Evolutionary conservation across 2,329 filamentous ascomycete genomes (phyloP).

Genomic region (Neophaeococcomyces mojaviensis): DNA sequence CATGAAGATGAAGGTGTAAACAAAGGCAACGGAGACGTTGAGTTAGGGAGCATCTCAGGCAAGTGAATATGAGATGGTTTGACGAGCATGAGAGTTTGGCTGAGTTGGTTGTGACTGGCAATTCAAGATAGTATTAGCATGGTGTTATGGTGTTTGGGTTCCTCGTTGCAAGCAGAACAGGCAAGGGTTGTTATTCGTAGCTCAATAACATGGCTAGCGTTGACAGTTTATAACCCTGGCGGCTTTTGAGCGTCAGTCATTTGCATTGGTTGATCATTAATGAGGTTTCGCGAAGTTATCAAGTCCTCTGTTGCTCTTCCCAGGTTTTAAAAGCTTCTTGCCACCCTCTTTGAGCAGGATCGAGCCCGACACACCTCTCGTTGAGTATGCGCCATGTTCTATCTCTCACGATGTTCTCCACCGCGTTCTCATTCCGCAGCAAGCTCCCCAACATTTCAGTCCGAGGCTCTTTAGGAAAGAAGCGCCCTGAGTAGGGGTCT

Average conservation of each 20-base stretch:
- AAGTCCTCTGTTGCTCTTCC: conserved; percentile 34
- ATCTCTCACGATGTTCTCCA: conserved; percentile 70
- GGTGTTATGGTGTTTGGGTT: no score
- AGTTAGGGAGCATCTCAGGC: background rate
- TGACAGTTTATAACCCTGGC: no score
- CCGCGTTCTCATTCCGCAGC: conserved; percentile 68
- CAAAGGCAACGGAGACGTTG: background rate
- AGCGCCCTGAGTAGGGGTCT: conserved; percentile 83
- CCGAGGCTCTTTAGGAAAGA: conserved; percentile 69
- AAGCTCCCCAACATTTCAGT: conserved; percentile 69
- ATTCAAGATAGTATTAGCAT: no score
- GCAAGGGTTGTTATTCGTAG: no score
- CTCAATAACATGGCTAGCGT: no score
- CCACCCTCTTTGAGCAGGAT: conserved; percentile 45
- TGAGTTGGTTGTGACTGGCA: no score
- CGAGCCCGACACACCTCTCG: conserved; percentile 61
- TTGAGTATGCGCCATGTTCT: conserved; percentile 74
- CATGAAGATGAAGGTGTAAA: background rate
- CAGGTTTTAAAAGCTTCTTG: conserved; percentile 59
- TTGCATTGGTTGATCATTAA: background rate
- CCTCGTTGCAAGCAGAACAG: no score
- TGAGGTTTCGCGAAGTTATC: background rate
- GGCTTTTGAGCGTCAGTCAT: no score
- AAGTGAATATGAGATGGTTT: background rate
- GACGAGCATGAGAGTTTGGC: background rate